Percentiles rank a stretch among this genome's conserved stretches.
Conservation (phyloP, 179 eudicot genomes). For the Drosera spatulata region DNA sequence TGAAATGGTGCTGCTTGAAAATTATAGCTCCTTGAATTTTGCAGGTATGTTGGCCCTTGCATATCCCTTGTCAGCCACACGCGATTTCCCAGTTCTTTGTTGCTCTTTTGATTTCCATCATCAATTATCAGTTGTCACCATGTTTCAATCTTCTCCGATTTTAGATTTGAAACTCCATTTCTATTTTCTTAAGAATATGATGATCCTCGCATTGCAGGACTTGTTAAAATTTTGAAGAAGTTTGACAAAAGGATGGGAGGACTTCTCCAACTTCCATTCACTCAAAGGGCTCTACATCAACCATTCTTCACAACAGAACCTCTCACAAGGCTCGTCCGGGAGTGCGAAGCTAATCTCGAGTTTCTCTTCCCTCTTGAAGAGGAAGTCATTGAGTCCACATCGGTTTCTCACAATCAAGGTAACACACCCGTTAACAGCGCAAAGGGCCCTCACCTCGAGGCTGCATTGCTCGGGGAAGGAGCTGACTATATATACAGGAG, state of each 20-base stretch:
- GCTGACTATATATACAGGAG: constrained; percentile 46
- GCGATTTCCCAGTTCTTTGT: constrained; percentile 11
- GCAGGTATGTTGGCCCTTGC: constrained; percentile 48
- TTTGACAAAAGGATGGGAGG: constrained; percentile 93
- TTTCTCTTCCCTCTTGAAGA: constrained; percentile 78
- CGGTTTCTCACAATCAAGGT: constrained; percentile 15
- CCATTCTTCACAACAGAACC: constrained; percentile 90
- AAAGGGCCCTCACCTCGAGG: constrained; percentile 22
- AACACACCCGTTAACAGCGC: constrained; percentile 15
- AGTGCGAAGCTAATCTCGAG: constrained; percentile 87
- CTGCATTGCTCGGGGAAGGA: constrained; percentile 40
- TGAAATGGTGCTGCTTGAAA: constrained; percentile 95
- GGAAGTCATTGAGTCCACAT: constrained; percentile 63
- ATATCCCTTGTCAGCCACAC: constrained; percentile 5
- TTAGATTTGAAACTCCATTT: neutral
- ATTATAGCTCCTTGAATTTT: constrained; percentile 93
- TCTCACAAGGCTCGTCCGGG: constrained; percentile 67
- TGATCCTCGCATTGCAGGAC: constrained; percentile 35
- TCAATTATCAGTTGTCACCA: no score
- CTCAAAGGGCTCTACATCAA: constrained; percentile 68
- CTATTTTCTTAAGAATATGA: neutral
- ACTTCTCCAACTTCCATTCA: constrained; percentile 66
- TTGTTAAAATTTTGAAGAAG: constrained; percentile 86
- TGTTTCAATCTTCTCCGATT: neutral
- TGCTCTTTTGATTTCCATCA: neutral